phyloP scores from a whole-genome alignment of 2,329 filamentous ascomycete species.

The Trichophyton verrucosum region DNA sequence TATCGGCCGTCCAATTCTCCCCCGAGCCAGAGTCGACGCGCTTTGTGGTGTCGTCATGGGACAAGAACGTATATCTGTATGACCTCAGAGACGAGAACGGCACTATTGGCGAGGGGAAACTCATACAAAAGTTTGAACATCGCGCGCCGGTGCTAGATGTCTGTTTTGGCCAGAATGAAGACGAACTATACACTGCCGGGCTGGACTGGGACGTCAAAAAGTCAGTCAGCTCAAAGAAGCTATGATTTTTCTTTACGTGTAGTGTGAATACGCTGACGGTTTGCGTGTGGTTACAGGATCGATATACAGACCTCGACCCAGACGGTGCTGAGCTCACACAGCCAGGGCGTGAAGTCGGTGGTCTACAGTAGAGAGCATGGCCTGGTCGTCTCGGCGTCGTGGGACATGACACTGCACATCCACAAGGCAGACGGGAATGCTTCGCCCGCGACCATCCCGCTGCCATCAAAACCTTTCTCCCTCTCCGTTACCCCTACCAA shows the following conservation, averaged over 20 bases:
- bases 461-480: slow-evolving; percentile 82
- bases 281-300: slow-evolving; percentile 36
- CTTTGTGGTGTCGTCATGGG: slow-evolving; percentile 89
- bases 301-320: slow-evolving; percentile 61
- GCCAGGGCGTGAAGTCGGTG: slow-evolving; percentile 66
- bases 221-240: slow-evolving; percentile 32
- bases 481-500: slow-evolving; percentile 67
- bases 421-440: slow-evolving; percentile 49
- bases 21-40: slow-evolving; percentile 59
- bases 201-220: slow-evolving; percentile 76
- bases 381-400: slow-evolving; percentile 77
- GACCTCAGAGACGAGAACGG: slow-evolving; percentile 49
- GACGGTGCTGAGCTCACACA: slow-evolving; percentile 65
- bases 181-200: slow-evolving; percentile 74
- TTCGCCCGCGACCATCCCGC: slow-evolving; percentile 51
- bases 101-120: slow-evolving; percentile 46
- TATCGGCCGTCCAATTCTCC: slow-evolving; percentile 78
- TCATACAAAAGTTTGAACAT: slow-evolving; percentile 65
- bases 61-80: slow-evolving; percentile 83
- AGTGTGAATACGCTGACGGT: neutral
- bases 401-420: slow-evolving; percentile 83
- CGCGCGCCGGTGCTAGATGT: slow-evolving; percentile 79
- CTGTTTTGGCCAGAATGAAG: slow-evolving; percentile 73
- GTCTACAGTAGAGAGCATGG: slow-evolving; percentile 66
- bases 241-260: no score